phyloP scores from a whole-genome alignment of 768 basidiomycete genomes.

The Artomyces pyxidatus region DNA sequence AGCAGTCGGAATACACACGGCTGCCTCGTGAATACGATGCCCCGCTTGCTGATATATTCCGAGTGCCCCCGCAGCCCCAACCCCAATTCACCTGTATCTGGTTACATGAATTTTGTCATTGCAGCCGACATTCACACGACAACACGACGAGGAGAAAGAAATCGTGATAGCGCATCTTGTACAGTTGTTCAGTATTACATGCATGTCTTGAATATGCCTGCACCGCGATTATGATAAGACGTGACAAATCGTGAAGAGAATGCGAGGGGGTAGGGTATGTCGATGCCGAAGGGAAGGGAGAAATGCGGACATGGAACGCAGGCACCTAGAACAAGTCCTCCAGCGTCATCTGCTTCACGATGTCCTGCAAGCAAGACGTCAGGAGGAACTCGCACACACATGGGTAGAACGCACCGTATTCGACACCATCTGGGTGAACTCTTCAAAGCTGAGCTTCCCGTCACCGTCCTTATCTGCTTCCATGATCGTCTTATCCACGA shows the following conservation, averaged over 20 bases:
- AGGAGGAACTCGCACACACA: no score
- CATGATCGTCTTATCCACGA: constrained; percentile 99
- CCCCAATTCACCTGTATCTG: not conserved
- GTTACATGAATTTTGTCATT: not conserved
- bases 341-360: constrained; percentile 98
- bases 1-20: no score
- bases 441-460: constrained; percentile 94
- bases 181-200: not conserved
- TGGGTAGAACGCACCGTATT: constrained; percentile 77
- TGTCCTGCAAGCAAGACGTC: constrained; percentile 54
- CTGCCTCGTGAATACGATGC: no score
- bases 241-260: constrained; percentile 4
- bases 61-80: no score
- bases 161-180: not conserved
- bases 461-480: constrained; percentile 98
- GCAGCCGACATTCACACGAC: no score
- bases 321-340: constrained; percentile 73
- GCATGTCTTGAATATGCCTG: not conserved
- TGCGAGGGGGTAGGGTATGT: constrained; percentile 2
- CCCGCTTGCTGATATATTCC: no score
- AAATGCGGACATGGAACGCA: not conserved
- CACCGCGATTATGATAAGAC: not conserved
- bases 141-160: not conserved
- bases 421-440: constrained; percentile 94
- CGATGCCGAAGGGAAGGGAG: not conserved